Evolutionary conservation across 164 flowering plant genomes (phyloP).

Genomic region (grape (Vitis vinifera)): DNA sequence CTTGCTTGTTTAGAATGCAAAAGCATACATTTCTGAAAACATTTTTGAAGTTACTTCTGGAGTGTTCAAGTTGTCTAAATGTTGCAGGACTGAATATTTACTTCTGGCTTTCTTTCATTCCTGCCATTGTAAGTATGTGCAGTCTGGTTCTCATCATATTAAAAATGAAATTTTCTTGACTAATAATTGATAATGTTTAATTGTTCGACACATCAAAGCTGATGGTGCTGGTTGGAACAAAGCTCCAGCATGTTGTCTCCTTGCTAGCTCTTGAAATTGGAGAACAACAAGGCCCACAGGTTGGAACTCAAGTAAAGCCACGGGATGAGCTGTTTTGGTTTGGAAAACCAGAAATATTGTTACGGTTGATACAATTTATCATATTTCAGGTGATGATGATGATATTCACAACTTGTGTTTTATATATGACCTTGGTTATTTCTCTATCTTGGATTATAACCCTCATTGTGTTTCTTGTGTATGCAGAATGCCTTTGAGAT

Average conservation of each 20-base stretch:
- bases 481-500: constrained; percentile 97
- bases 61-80: constrained; percentile 7
- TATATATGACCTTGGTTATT: neutral
- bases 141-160: neutral
- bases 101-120: constrained; percentile 97
- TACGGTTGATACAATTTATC: constrained; percentile 84
- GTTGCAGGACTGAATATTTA: constrained; percentile 79
- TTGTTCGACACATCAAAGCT: constrained; percentile 42
- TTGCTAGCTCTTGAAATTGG: constrained; percentile 75
- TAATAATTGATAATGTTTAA: neutral
- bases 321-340: constrained; percentile 94
- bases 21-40: neutral
- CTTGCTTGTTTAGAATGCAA: neutral
- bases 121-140: constrained; percentile 69
- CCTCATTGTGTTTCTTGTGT: constrained; percentile 12
- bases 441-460: neutral
- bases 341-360: constrained; percentile 71
- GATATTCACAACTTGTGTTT: neutral
- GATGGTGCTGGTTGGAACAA: constrained; percentile 91
- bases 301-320: constrained; percentile 67
- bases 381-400: constrained; percentile 71
- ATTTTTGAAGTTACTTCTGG: neutral
- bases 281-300: constrained; percentile 57
- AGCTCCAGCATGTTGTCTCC: constrained; percentile 92
- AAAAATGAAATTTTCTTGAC: neutral